Evolutionary conservation across 176 grass and related monocot species (phyloP).

Genomic region (Pontederia crassipes): DNA sequence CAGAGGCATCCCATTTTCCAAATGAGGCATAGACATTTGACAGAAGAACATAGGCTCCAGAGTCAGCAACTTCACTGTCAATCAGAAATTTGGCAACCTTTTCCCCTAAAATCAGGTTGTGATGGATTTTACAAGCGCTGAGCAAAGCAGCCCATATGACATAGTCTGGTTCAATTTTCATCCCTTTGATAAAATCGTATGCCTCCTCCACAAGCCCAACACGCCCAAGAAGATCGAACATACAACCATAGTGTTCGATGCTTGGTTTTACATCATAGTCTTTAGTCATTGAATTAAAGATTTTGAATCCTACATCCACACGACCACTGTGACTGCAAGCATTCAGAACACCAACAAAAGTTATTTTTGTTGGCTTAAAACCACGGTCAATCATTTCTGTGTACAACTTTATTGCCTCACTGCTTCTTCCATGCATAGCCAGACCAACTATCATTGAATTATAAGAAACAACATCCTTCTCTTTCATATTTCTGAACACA

Average conservation of each 20-base stretch:
- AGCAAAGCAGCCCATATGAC: slow-evolving; percentile 21
- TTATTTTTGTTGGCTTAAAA: slow-evolving; percentile 8
- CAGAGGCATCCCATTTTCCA: slow-evolving; percentile 18
- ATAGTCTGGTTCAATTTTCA: slow-evolving; percentile 18
- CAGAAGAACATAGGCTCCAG: slow-evolving; percentile 22
- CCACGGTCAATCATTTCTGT: neutral
- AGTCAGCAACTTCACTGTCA: slow-evolving; percentile 12
- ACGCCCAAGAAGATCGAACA: slow-evolving; percentile 22
- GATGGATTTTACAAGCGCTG: slow-evolving; percentile 22
- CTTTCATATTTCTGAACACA: slow-evolving; percentile 4
- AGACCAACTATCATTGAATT: slow-evolving; percentile 20
- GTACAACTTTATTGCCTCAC: slow-evolving; percentile 4
- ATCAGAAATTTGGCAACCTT: slow-evolving; percentile 21
- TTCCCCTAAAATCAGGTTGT: slow-evolving; percentile 6
- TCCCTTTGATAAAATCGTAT: slow-evolving; percentile 13
- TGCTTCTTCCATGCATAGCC: slow-evolving; percentile 20
- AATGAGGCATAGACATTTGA: slow-evolving; percentile 15
- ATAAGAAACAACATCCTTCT: slow-evolving; percentile 15
- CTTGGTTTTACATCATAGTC: slow-evolving; percentile 6
- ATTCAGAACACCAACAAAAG: slow-evolving; percentile 19
- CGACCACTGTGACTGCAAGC: slow-evolving; percentile 20
- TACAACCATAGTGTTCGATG: slow-evolving; percentile 23
- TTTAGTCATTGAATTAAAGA: slow-evolving; percentile 13
- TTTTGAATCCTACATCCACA: slow-evolving; percentile 15
- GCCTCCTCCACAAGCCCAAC: slow-evolving; percentile 14